Base-by-base conservation (phyloP, 2,329 filamentous ascomycete species). In the Xylaria digitata region DNA sequence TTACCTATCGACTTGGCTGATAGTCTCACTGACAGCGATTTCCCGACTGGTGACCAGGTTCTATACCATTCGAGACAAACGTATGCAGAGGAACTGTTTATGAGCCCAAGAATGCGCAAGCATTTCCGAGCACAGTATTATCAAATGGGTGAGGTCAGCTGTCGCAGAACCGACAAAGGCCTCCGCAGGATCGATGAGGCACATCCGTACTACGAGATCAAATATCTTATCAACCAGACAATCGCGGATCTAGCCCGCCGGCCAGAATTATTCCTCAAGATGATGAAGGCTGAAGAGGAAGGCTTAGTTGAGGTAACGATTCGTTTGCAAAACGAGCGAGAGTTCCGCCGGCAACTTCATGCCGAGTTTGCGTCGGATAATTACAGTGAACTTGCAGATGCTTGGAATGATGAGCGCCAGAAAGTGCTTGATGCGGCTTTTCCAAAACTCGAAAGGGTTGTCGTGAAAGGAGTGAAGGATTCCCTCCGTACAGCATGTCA, bases 211-310 rank as follows among this genome's bases (percentile, higher is more conserved):
- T 98, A 98, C 77, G 96, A 98, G 79, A 93, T 99, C 83, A 97
- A 99, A 80, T 99, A 99, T 74, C 85, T 99, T 21, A 89, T 93
- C 70, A 94, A 96, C 74, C 94, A 97, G 79, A 92, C 92, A 7
- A 91, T 97, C 68, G 83, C 84, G 48, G 92, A 96, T 71, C 87
- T 98, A 66, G 91, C 93, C 2, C 88, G 89, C 59, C 90, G 92
- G 60, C 96, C 96, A 1, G 94, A 97, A 71, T 84, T 97, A 30
- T 99, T 96, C 78, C 82, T 99, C 63, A 95, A 96, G 81, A 99
- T 99, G 96, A 89, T 98, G 79, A 96, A 94, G 78, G 96, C 96
- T 1, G 96, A 99, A 78, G 92, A 96, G 74, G 96, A 99, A 78
- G 94, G 95, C 2, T 83, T 99, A 1, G 87, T 99, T 15, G 93